Conservation (phyloP, 345 rosid species). For the Eucalyptus albens region DNA sequence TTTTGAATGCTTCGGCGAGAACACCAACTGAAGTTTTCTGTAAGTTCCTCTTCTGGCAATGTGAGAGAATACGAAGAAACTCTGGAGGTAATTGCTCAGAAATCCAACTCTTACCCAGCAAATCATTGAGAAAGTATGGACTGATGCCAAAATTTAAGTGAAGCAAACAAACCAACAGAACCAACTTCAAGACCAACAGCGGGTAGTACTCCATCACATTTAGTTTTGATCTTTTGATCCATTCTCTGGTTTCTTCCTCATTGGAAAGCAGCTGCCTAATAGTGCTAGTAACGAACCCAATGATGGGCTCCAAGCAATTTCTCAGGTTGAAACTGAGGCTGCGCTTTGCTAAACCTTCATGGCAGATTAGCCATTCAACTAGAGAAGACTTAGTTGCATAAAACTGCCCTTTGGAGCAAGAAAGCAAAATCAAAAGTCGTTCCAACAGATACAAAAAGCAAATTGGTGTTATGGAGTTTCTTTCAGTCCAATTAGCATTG, state of each 20-base stretch:
- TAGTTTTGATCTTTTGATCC: no score
- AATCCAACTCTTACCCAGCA: not conserved
- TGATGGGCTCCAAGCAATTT: not conserved
- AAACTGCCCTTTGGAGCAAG: not conserved
- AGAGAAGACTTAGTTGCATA: conserved; percentile 9
- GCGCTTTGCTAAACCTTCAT: not conserved
- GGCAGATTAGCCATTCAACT: conserved; percentile 21
- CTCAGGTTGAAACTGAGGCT: not conserved
- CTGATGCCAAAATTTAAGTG: conserved; percentile 13
- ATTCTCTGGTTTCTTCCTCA: not conserved
- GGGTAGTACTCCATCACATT: no score
- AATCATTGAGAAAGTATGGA: not conserved
- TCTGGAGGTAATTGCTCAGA: conserved; percentile 2
- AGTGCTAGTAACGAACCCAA: not conserved
- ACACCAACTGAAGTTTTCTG: not conserved
- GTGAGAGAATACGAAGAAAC: not conserved
- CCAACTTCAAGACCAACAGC: no score
- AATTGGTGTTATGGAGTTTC: conserved; percentile 19
- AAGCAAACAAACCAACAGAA: no score
- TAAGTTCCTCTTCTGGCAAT: not conserved
- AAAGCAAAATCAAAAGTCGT: conserved; percentile 11
- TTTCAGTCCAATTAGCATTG: not conserved
- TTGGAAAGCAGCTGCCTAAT: not conserved
- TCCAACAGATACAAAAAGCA: conserved; percentile 38
- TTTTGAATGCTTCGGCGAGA: conserved; percentile 14